Conservation (phyloP, 139 green algal genomes). For the Picochlorum sp. region DNA sequence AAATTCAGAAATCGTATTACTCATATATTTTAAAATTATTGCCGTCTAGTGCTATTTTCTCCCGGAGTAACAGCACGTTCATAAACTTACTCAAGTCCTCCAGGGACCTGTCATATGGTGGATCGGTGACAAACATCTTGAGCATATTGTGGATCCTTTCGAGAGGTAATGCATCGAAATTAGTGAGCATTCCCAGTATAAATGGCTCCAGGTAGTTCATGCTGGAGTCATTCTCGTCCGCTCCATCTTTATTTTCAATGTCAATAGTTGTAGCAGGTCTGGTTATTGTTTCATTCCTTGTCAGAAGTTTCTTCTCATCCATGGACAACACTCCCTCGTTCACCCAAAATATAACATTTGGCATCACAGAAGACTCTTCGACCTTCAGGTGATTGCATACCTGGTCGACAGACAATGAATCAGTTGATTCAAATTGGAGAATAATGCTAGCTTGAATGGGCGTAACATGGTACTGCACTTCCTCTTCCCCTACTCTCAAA, state of each 20-base stretch:
- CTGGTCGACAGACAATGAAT: conserved; percentile 29
- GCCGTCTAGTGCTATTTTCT: conserved; percentile 53
- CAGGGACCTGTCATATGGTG: conserved; percentile 68
- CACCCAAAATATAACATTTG: conserved; percentile 76
- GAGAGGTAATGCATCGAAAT: conserved; percentile 70
- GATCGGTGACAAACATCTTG: conserved; percentile 86
- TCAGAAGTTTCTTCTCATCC: conserved; percentile 3
- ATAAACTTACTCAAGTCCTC: conserved; percentile 67
- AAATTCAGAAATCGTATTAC: neutral
- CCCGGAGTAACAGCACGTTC: conserved; percentile 41
- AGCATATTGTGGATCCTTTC: conserved; percentile 93
- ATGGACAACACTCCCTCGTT: conserved; percentile 52
- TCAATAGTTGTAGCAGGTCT: no score
- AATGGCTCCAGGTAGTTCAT: conserved; percentile 71
- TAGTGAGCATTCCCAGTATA: conserved; percentile 85
- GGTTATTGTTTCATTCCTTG: neutral
- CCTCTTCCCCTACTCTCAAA: conserved; percentile 35
- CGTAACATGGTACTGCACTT: conserved; percentile 41
- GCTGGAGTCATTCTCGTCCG: conserved; percentile 13
- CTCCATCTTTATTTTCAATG: conserved; percentile 17
- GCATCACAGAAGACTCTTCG: conserved; percentile 36
- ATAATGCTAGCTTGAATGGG: conserved; percentile 73
- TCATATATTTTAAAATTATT: conserved; percentile 22
- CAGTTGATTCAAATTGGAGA: conserved; percentile 48
- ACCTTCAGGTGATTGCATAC: conserved; percentile 50